Base-by-base conservation (phyloP, 176 grass and related monocot genomes). In the Microstegium vimineum region DNA sequence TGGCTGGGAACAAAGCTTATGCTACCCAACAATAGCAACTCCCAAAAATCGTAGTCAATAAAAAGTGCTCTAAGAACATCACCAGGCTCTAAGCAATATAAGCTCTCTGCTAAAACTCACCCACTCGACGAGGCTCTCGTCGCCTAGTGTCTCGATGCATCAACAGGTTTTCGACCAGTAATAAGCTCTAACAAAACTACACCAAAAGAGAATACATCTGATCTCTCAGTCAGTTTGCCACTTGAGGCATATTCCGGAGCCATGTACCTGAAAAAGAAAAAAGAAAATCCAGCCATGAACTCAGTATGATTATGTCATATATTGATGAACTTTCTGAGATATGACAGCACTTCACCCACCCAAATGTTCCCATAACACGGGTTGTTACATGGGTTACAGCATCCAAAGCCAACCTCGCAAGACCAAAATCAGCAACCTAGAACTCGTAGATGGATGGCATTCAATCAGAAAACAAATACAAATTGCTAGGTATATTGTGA, bases 311-410 rank as follows among this genome's bases (percentile, higher is more conserved):
- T 42, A 62, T 16, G 32, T 17, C 20, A 26, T 27, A 31, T 18
- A 61, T 46, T 30, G 0, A 51, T 20, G 13, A 34, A 34, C 20
- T 16, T 51, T 36, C 41, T 72, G 35, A 26, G 83, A 81, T 31
- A 65, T 38, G 25, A 41, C 22, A 32, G 23, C 40, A 22, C 8
- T 75, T 76, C 54, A 77, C 90, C 78, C 82, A 98, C 95, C 95
- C 95, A 88, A 94, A 98, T 84, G 92, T 98, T 25, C 95, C 95
- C 95, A 98, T 94, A 65, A 98, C 95, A 72, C 90, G 92, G 15
- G 95, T 98, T 62, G 92, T 98, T 27, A 98, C 95, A 84, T 98
- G 95, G 12, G 95, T 94, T 75, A 80, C 85, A 62, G 95, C 88
- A 79, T 94, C 95, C 84, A 98, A 45, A 70, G 88, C 95, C 84